Base-by-base conservation (phyloP, 495 filamentous ascomycete species). In the Pyrenula massariospora region DNA sequence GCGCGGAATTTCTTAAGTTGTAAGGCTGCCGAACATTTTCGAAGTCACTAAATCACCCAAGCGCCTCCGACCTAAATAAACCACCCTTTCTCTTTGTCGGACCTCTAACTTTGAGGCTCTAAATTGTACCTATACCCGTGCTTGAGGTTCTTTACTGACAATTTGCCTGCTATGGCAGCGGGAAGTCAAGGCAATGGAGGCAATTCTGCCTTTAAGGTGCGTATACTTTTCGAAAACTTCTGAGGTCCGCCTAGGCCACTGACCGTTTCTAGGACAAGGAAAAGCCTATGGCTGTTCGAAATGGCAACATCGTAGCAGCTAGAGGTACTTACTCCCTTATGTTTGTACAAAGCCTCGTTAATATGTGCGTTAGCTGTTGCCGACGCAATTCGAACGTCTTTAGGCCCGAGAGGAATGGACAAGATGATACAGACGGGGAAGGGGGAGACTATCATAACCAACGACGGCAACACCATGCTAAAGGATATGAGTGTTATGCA, bases 341-440 rank as follows among this genome's bases (percentile, higher is more conserved):
- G 53, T 31, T 25, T 25, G 19, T 25, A 19, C 57, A 56, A 31
- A 57, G 48, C 31, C 15, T 25, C 50, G 54, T 51, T 69, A 56
- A 69, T 56, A n/a, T 59, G 54, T 22, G n/a, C n/a, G 10, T 54
- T 59, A 92, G 93, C 93, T 66, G 91, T 98, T 62, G 82, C 94
- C 65, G 93, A 98, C 83, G 93, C 93, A 60, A 93, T 98, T 68
- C 81, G 93, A 76, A 95, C 88, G 56, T 87, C 84, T 58, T 74
- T 87, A 63, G 85, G 85, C 59, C 84, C 84, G 55, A 82, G 81
- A 68, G 82, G 84, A 59, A 95, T 96, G 91, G 93, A 98, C 74
- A 98, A 98, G 77, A 98, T 98, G 93, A 97, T 98, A 60, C 86
- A 93, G 81, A 94, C 88, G 24, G 87, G 90, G 61, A 95, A 90